Conservation (phyloP, 768 basidiomycete species). For the Kwoniella sp. region DNA sequence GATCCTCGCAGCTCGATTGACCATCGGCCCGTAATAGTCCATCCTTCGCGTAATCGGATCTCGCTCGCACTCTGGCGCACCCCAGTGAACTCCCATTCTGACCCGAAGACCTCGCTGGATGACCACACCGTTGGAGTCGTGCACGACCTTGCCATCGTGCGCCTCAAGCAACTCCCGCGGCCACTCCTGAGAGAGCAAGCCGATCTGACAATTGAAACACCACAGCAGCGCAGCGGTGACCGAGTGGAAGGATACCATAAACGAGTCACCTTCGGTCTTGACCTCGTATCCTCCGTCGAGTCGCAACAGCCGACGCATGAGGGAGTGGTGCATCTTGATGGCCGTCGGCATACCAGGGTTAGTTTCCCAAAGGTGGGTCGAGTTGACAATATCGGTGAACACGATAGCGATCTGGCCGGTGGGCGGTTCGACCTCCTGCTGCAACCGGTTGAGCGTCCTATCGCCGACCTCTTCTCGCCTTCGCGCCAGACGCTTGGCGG, state of each 20-base stretch:
- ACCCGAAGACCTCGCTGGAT: slow-evolving; percentile 86
- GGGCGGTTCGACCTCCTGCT: slow-evolving; percentile 76
- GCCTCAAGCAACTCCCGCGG: slow-evolving; percentile 88
- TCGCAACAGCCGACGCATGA: slow-evolving; percentile 78
- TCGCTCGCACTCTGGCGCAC: slow-evolving; percentile 77
- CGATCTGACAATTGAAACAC: slow-evolving; percentile 78
- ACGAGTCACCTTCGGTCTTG: slow-evolving; percentile 98
- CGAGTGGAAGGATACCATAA: slow-evolving; percentile 96
- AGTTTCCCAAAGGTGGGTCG: slow-evolving; percentile 92
- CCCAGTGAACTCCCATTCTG: slow-evolving; percentile 96
- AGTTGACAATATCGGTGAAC: slow-evolving; percentile 97
- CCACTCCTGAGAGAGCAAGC: slow-evolving; percentile 78
- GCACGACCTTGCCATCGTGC: slow-evolving; percentile 78
- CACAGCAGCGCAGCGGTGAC: slow-evolving; percentile 82
- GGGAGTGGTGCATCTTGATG: slow-evolving; percentile 80
- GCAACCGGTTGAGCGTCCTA: slow-evolving; percentile 54
- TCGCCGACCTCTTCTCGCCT: slow-evolving; percentile 49
- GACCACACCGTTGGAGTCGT: slow-evolving; percentile 62
- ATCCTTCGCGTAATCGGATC: slow-evolving; percentile 89
- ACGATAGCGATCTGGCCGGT: slow-evolving; percentile 83
- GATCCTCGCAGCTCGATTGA: slow-evolving; percentile 87
- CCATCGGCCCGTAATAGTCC: slow-evolving; percentile 97
- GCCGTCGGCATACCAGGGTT: slow-evolving; percentile 93
- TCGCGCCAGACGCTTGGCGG: slow-evolving; percentile 32
- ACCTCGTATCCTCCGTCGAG: slow-evolving; percentile 96